Evolutionary conservation across 202 grass and related monocot species (phyloP), one percentile per base, ranked within the genome.

Genomic region (Carex arenaria): DNA sequence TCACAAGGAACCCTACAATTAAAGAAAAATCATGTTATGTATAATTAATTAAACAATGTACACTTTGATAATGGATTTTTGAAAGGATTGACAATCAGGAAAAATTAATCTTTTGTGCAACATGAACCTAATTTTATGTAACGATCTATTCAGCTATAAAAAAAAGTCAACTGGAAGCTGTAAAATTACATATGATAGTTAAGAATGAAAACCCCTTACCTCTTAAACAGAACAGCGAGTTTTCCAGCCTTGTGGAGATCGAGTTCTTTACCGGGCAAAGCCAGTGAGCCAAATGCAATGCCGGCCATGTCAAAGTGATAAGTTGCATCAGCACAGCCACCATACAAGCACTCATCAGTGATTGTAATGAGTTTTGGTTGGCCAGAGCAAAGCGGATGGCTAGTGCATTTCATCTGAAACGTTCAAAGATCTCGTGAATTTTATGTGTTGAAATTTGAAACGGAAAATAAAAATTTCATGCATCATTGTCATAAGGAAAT

Each of bases 281-380:
- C 88, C 90, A 97, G 43, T 38, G 81, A 13, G 18, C 94, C 94
- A 61, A 97, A 97, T 17, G 92, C 89, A 43, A 61, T 88, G 59
- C 94, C 92, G 57, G 87, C 79, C 72, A 97, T 85, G 87, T 97
- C 94, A 64, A 97, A 85, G 87, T 97, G 94, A 87, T 87, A 94
- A 1, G 84, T 30, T 10, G 86, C 52, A 61, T 90, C 87, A 20
- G 72, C 90, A 32, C 86, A 88, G 5, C 61, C 70, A n/a, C 86
- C 86, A 31, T 91, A 90, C 78, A 89, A 88, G 85, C 93, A 94
- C 87, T 85, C 91, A 83, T 97, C 88, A 7, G 92, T 97, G 84
- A 97, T 88, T 83, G 87, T 86, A 49, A 97, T 73, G 10, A 61
- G 70, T 65, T 81, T 79, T 7, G 92, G 85, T 12, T 86, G 19